Evolutionary conservation across 2,329 filamentous ascomycete genomes (phyloP).

Genomic region (Graphilbum fragrans): DNA sequence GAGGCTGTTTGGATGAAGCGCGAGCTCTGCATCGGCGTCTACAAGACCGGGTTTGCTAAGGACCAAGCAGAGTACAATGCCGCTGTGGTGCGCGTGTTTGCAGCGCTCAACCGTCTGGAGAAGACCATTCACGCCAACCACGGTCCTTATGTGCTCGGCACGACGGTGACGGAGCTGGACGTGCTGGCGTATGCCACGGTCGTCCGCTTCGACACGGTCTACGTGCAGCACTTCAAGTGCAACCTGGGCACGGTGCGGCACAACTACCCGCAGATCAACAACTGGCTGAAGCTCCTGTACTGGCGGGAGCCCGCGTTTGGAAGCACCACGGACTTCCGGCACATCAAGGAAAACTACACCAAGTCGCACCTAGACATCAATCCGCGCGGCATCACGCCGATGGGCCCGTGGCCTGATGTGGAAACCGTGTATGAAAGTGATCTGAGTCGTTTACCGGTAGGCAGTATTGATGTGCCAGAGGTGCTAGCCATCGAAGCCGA

Average conservation of each 20-base stretch:
- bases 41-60: constrained; percentile 46
- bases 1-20: constrained; percentile 40
- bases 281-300: constrained; percentile 49
- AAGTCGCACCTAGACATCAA: constrained; percentile 50
- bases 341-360: constrained; percentile 55
- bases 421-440: constrained; percentile 37
- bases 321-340: constrained; percentile 50
- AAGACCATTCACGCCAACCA: constrained; percentile 20
- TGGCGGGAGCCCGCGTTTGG: constrained; percentile 41
- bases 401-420: constrained; percentile 47
- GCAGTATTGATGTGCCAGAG: constrained; percentile 29
- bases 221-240: constrained; percentile 56
- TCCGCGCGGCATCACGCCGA: constrained; percentile 47
- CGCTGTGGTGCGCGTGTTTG: constrained; percentile 42
- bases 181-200: constrained; percentile 43
- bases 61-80: constrained; percentile 43
- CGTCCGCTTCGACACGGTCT: constrained; percentile 48
- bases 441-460: constrained; percentile 32
- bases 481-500: constrained; percentile 21
- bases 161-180: constrained; percentile 45
- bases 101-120: constrained; percentile 47
- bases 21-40: constrained; percentile 47
- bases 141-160: constrained; percentile 43
- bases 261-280: constrained; percentile 46
- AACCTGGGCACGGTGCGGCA: constrained; percentile 49